A percentile compares a stretch with the other conserved stretches of the same genome.
These are phyloP conservation scores for Globisporangium nodosum DNA, from an alignment of 352 stramenopile genomes.

Conservation along the genomic window DNA sequence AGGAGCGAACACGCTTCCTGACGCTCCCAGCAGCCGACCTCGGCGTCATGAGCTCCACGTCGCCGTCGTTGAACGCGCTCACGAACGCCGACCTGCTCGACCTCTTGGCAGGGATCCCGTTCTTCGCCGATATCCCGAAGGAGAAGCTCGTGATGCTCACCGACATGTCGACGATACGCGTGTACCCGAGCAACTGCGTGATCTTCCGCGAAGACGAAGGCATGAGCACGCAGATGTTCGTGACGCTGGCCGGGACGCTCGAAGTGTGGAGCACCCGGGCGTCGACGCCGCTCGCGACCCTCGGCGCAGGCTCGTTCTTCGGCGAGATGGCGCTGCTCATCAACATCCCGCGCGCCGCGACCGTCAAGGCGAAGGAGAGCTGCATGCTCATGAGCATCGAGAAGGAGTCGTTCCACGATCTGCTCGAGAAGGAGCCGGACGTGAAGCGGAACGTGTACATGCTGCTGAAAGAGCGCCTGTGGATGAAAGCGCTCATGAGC, in stretches of 20 bases:
- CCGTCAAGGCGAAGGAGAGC: constrained; percentile 57
- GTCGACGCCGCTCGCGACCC: constrained; percentile 37
- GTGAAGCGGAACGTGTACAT: constrained; percentile 44
- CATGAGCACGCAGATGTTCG: constrained; percentile 76
- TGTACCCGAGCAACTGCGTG: constrained; percentile 59
- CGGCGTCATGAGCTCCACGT: constrained; percentile 12
- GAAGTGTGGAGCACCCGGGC: constrained; percentile 59
- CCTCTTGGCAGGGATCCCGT: constrained; percentile 55
- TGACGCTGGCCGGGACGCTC: constrained; percentile 56
- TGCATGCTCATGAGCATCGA: constrained; percentile 80
- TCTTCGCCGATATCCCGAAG: constrained; percentile 56
- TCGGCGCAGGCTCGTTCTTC: constrained; percentile 71
- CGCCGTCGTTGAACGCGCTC: constrained; percentile 50
- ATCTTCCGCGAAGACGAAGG: constrained; percentile 76
- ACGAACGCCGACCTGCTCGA: constrained; percentile 67
- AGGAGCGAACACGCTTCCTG: constrained; percentile 35
- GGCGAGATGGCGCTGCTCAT: constrained; percentile 79
- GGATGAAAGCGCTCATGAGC: constrained; percentile 66
- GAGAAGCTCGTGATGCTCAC: constrained; percentile 58
- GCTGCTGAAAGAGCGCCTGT: constrained; percentile 59
- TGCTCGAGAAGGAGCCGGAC: constrained; percentile 53
- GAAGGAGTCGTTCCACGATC: constrained; percentile 60
- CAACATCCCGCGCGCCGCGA: constrained; percentile 70
- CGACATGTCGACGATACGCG: constrained; percentile 71
- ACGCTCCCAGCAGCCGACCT: constrained; percentile 30